These are phyloP conservation scores for Leishmania martiniquensis DNA, from an alignment of 208 protist genomes.

Conservation along the genomic window DNA sequence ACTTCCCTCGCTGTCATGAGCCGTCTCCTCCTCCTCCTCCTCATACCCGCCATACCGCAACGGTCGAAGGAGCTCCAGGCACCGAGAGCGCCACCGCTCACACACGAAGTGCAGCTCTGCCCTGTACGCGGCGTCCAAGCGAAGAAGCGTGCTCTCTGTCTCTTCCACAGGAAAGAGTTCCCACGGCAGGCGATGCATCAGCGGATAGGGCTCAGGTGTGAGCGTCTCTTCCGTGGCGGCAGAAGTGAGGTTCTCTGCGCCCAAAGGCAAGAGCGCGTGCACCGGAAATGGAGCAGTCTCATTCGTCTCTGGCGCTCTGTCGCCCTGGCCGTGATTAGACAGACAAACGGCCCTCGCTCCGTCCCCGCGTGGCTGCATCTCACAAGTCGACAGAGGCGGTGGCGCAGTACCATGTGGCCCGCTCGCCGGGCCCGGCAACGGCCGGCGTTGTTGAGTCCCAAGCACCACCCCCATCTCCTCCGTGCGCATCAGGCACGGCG, in stretches of 20 bases:
- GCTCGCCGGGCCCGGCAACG: not conserved
- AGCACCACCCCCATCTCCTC: not conserved
- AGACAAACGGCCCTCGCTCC: too few species aligned
- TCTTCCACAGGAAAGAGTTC: slow-evolving; percentile 16
- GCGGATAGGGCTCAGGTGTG: not conserved
- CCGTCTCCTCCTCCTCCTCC: too few species aligned
- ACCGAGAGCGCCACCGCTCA: slow-evolving; percentile 8
- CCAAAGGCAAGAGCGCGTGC: too few species aligned
- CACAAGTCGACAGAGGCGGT: too few species aligned
- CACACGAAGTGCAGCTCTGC: slow-evolving; percentile 5
- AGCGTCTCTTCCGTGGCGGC: not conserved
- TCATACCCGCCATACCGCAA: slow-evolving; percentile 1
- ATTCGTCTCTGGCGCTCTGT: too few species aligned
- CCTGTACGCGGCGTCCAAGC: slow-evolving; percentile 11
- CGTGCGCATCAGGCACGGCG: not conserved
- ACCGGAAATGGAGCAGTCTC: too few species aligned
- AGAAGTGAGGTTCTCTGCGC: not conserved
- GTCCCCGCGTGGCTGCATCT: too few species aligned
- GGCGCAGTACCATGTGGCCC: not conserved
- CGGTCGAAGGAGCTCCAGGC: not conserved
- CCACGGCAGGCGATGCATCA: slow-evolving; percentile 14
- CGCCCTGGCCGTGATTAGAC: too few species aligned
- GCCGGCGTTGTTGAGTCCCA: not conserved
- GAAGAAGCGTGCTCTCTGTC: slow-evolving; percentile 6
- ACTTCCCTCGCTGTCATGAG: not conserved